A percentile compares a stretch with the other conserved stretches of the same genome.
Conservation (phyloP, 148 eudicot species). For the Rhododendron vialii region DNA sequence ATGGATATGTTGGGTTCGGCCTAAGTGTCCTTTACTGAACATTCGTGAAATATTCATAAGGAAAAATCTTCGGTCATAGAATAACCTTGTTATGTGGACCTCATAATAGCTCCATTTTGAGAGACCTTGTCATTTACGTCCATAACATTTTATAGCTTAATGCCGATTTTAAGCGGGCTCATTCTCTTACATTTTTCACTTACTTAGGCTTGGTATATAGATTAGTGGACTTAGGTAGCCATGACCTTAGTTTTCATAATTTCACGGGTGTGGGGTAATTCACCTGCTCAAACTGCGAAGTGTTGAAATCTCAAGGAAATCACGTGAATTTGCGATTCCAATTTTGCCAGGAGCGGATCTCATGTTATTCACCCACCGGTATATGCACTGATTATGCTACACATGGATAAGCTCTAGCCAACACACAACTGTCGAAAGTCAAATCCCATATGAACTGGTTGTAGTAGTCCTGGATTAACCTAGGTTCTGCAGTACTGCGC, state of each 20-base stretch:
- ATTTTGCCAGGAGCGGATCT: not conserved
- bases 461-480: not conserved
- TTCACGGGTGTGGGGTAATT: not conserved
- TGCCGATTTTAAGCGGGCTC: not conserved
- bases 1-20: not conserved
- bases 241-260: not conserved
- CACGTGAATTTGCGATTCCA: not conserved
- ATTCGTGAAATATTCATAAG: not conserved
- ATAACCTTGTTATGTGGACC: not conserved
- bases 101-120: not conserved
- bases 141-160: not conserved
- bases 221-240: not conserved
- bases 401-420: not conserved
- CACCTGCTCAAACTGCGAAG: not conserved
- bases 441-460: not conserved
- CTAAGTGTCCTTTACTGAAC: not conserved
- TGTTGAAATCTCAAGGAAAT: not conserved
- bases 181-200: not conserved
- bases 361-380: not conserved
- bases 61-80: not conserved
- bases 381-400: not conserved
- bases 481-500: not conserved
- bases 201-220: not conserved
- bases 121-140: not conserved
- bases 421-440: not conserved